Evolutionary conservation across 805 yeast genomes (phyloP), one percentile per base, ranked within the genome.

Genomic region (Saturnispora serradocipensis): DNA sequence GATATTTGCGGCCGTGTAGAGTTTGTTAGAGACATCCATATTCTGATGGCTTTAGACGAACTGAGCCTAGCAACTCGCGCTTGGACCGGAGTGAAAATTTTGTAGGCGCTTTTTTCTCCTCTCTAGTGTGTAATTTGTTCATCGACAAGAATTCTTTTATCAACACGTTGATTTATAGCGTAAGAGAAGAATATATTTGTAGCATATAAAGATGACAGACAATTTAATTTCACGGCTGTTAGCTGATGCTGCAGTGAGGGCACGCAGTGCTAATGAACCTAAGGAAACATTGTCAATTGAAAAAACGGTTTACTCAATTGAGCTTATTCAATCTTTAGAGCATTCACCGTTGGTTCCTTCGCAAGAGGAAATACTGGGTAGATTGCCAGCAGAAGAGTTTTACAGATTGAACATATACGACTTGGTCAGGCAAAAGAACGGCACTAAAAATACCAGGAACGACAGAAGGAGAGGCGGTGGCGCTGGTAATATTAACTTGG

Each of bases 331-430:
- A 9, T 13, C 20, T n/a, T n/a, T 54, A 6, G 49, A 48, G 34
- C 1, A 22, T 2, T 54, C 57, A n/a, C 57, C 57, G 2, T 43
- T 54, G 22, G 53, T 54, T 5, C 48, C 51, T 7, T 28, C 46
- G 4, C 9, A 4, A 5, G 42, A 38, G 7, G 50, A 57, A 36
- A 66, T 78, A 55, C 22, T 9, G 5, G 36, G 44, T 10, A 54
- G 60, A 24, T 67, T 79, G 49, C 83, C 84, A 3, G 75, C 69
- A 36, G 66, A 63, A 49, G 66, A 71, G 16, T 80, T 79, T 57
- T 80, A 81, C 77, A 70, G 77, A 53, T 59, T 71, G 49, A 68
- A 67, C 55, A 48, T 34, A 4, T 20, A 20, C 7, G 45, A 9
- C 18, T 16, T 34, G 20, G 42, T 38, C 5, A 38, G 42, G 16